Evolutionary conservation across 441 rosid species (phyloP), one percentile per base, ranked within the genome.

Genomic region (Adansonia grandidieri): DNA sequence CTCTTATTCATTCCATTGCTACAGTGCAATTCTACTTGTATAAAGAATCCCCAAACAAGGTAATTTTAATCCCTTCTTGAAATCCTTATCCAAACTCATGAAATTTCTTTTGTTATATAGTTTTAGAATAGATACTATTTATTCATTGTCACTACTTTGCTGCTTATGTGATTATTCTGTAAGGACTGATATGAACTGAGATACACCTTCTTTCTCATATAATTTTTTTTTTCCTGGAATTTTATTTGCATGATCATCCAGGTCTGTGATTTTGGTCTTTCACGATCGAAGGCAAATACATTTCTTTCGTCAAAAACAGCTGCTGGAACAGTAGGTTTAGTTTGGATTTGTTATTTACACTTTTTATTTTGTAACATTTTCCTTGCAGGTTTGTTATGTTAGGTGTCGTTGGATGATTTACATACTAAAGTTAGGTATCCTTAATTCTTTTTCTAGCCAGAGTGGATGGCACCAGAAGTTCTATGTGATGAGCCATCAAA

Each of bases 391-490:
- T 47, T 42, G 51, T 13, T 42, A 57, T 69, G 40, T 22, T 70
- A 45, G 40, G 19, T 13, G 20, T 24, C 19, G 10, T 13, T 20
- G 10, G 32, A 28, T 54, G 40, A 40, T 62, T 45, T 9, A 19
- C 64, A 48, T 71, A 60, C 22, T 20, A 22, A 75, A 71, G 62
- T 73, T 48, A 47, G 8, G 11, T 20, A n/a, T 44, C 6, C 74
- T 65, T 77, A 28, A 1, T 70, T 76, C 47, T 24, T 65, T 65
- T 65, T 17, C 53, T 62, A 87, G 90, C 90, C 88, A 28, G 87
- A 87, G 77, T 87, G 90, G 90, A 85, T 87, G 90, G 87, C 88
- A 10, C 90, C 90, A 32, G 90, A 87, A 78, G 82, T 87, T 42
- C 87, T 87, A 11, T 80, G 85, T 9, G 79, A 81, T 4, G 88